phyloP scores from a whole-genome alignment of 2,329 filamentous ascomycete species.

The Penicillium carneum region DNA sequence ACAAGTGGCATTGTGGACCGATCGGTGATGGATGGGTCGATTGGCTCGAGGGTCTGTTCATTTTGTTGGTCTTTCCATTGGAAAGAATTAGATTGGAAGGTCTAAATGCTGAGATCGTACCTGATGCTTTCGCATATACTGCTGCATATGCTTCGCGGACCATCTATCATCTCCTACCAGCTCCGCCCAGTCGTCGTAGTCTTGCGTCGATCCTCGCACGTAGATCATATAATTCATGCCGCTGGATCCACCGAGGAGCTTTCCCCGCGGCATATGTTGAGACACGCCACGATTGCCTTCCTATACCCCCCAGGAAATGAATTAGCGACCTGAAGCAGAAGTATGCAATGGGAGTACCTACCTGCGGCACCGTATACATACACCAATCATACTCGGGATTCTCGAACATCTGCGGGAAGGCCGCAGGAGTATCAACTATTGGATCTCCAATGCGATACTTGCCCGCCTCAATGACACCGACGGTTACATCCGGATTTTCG shows the following conservation, averaged over 20 bases:
- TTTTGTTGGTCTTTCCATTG: not conserved
- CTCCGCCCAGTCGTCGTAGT: conserved; percentile 46
- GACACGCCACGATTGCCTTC: conserved; percentile 24
- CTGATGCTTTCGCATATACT: conserved; percentile 39
- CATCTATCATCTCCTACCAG: conserved; percentile 41
- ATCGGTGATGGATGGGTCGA: conserved; percentile 32
- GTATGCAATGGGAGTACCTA: conserved; percentile 1
- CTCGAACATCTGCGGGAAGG: conserved; percentile 36
- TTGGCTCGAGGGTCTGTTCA: conserved; percentile 42
- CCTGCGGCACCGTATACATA: conserved; percentile 40
- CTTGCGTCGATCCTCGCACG: conserved; percentile 44
- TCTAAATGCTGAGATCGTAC: not conserved
- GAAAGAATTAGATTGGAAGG: not conserved
- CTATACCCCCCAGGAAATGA: conserved; percentile 19
- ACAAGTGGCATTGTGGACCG: conserved; percentile 28
- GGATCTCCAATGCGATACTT: conserved; percentile 41
- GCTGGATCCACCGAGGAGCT: conserved; percentile 45
- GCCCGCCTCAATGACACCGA: conserved; percentile 58
- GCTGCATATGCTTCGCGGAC: conserved; percentile 30
- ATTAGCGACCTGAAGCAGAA: not conserved
- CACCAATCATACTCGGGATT: conserved; percentile 50
- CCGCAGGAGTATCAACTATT: conserved; percentile 38
- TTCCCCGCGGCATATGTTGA: conserved; percentile 43
- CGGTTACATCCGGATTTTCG: conserved; percentile 50
- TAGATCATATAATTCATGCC: conserved; percentile 55